A percentile compares a stretch with the other conserved stretches of the same genome.
These are phyloP conservation scores for Saururus chinensis DNA, from an alignment of 164 flowering plant species.

Conservation along the genomic window DNA sequence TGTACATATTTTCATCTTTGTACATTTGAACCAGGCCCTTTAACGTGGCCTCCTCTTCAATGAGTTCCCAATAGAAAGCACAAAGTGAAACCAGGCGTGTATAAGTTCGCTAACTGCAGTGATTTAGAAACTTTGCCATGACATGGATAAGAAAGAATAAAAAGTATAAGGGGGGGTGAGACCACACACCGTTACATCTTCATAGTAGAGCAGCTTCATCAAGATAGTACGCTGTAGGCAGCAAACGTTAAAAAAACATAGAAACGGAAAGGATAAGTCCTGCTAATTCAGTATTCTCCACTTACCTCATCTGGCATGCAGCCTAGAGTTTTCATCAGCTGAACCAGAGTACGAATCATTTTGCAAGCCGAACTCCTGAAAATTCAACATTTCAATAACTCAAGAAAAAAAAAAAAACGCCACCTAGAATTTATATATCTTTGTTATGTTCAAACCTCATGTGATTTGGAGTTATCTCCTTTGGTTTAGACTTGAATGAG, in stretches of 20 bases:
- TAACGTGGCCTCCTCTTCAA: no score
- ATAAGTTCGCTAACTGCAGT: no score
- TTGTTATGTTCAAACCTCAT: constrained; percentile 42
- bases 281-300: neutral
- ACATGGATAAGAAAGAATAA: no score
- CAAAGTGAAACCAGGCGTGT: no score
- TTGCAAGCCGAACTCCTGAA: constrained; percentile 94
- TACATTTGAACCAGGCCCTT: no score
- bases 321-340: constrained; percentile 91
- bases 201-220: constrained; percentile 87
- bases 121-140: no score
- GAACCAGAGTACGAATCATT: constrained; percentile 87
- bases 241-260: neutral
- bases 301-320: constrained; percentile 88
- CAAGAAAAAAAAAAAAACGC: neutral
- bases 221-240: constrained; percentile 73
- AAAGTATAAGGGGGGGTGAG: neutral
- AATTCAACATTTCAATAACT: neutral
- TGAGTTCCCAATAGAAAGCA: no score
- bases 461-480: constrained; percentile 77
- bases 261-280: neutral
- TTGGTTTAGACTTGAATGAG: constrained; percentile 56
- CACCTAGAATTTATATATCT: no score
- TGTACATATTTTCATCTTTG: no score
- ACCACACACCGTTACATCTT: constrained; percentile 73